Base-by-base conservation (phyloP, 176 grass and related monocot genomes). In the Zizania latifolia region DNA sequence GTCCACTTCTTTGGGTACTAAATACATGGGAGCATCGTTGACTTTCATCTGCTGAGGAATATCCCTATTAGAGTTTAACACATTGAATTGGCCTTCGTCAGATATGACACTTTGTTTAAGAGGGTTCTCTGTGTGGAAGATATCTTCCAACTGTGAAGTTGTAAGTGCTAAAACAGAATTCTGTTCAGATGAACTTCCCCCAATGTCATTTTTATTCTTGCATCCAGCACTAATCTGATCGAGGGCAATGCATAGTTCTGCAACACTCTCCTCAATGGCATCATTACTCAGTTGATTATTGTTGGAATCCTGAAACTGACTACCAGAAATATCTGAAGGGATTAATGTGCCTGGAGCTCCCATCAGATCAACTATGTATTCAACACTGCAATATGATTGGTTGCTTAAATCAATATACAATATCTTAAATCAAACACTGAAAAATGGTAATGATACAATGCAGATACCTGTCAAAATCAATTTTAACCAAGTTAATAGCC, bases 311-410 rank as follows among this genome's bases (percentile, higher is more conserved):
- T 93, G 89, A 83, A 99, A 84, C 82, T 82, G 78, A 69, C 82
- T 88, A 34, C 77, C 69, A 72, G 92, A 84, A 85, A 83, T 94
- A 74, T 99, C 95, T 60, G 92, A 86, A 73, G 95, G 95, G 65
- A 99, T 99, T 82, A 99, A 91, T 73, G 92, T 84, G 43, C 91
- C 92, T 68, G 95, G 95, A 86, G 92, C 95, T 56, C 95, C 91
- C 95, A 99, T 99, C 51, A 99, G 82, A 86, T 99, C 95, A 77
- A 99, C 78, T 33, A 99, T 99, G 62, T 92, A 99, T 81, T 99
- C 92, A 36, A 79, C 89, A 87, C 78, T 79, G 80, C 40, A 86
- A 94, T 10, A 73, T 12, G 53, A 68, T 77, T 73, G 10, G 38
- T 73, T 33, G 54, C 13, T 62, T 74, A 59, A 0, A 13, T 78